phyloP scores from a whole-genome alignment of 768 basidiomycete species.

The Lactarius indigo region DNA sequence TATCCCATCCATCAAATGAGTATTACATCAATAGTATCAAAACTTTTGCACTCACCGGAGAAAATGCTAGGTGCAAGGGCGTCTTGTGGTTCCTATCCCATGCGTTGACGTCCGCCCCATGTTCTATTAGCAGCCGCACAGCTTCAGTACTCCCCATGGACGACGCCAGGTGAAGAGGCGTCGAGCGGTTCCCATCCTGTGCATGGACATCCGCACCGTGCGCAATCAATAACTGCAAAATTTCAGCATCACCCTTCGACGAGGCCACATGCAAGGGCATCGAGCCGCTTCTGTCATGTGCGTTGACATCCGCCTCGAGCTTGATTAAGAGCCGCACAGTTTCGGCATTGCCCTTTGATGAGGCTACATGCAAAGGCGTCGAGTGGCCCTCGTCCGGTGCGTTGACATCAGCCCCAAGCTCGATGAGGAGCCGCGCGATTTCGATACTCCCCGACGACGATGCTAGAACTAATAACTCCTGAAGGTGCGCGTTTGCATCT shows the following conservation, averaged over 20 bases:
- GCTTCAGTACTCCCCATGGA: neutral
- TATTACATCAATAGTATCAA: neutral
- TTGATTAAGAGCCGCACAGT: too few species aligned
- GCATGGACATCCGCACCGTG: neutral
- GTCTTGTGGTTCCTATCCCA: neutral
- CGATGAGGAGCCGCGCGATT: too few species aligned
- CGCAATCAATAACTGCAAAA: neutral
- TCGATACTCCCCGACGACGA: too few species aligned
- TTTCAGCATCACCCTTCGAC: neutral
- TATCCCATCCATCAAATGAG: neutral
- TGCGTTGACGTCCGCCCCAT: neutral
- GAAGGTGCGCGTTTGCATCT: too few species aligned
- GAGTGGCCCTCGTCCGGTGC: too few species aligned
- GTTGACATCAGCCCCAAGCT: too few species aligned
- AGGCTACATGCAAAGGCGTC: too few species aligned
- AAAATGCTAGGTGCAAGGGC: neutral
- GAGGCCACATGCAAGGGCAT: neutral
- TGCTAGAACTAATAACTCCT: too few species aligned
- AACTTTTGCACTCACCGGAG: neutral
- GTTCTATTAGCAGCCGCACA: neutral
- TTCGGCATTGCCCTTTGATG: too few species aligned
- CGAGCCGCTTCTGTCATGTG: neutral
- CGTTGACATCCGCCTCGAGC: neutral
- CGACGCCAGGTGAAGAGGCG: neutral
- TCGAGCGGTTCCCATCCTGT: neutral